A percentile compares a stretch with the other conserved stretches of the same genome.
Evolutionary conservation across 2,329 filamentous ascomycete species (phyloP).

Genomic region (Ceratocystis variospora): DNA sequence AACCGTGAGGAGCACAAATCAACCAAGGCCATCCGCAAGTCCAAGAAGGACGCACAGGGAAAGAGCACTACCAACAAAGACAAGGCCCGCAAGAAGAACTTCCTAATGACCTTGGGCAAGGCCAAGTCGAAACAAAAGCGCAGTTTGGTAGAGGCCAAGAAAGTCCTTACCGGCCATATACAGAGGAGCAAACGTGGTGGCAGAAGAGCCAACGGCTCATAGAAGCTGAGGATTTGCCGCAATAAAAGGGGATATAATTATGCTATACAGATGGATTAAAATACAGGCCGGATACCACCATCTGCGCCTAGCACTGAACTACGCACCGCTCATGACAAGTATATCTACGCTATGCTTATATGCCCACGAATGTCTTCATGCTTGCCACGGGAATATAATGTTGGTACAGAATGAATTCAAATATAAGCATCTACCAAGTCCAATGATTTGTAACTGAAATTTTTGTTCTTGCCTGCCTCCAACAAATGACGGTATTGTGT

Average conservation of each 20-base stretch:
- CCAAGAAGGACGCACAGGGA: slow-evolving; percentile 75
- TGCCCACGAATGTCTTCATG: too few relatives aligned
- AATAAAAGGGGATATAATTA: neutral
- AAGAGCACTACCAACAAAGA: slow-evolving; percentile 97
- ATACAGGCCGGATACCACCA: neutral
- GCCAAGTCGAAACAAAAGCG: slow-evolving; percentile 92
- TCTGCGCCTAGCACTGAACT: neutral
- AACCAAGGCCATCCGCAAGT: slow-evolving; percentile 68
- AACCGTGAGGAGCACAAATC: slow-evolving; percentile 69
- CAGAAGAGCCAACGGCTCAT: slow-evolving; percentile 53
- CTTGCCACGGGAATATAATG: too few relatives aligned
- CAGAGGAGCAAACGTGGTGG: slow-evolving; percentile 75
- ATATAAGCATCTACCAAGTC: too few relatives aligned
- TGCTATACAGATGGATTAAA: neutral
- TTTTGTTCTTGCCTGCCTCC: too few relatives aligned
- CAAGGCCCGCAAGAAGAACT: slow-evolving; percentile 95
- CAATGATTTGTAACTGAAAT: too few relatives aligned
- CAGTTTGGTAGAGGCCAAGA: slow-evolving; percentile 73
- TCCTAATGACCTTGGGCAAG: slow-evolving; percentile 95
- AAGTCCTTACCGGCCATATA: slow-evolving; percentile 66
- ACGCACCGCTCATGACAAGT: neutral
- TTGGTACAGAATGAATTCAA: too few relatives aligned
- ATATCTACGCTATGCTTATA: neutral
- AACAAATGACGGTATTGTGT: too few relatives aligned
- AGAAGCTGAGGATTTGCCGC: slow-evolving; percentile 1